Evolutionary conservation across 2,329 filamentous ascomycete species (phyloP).

Genomic region (Hypoxylon sp.): DNA sequence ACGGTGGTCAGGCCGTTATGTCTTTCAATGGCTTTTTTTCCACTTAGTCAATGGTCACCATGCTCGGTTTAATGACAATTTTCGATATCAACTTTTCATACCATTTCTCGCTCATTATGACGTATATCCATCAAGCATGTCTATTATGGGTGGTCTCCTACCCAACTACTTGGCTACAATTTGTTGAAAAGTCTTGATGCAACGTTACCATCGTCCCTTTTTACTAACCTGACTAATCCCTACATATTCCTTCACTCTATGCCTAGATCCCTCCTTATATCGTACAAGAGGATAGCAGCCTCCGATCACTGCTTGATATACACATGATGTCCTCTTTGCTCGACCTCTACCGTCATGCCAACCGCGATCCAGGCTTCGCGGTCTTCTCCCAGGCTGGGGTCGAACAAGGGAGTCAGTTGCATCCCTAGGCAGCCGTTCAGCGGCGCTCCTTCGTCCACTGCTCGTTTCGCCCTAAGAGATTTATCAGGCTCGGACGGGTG

Average conservation of each 20-base stretch:
- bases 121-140: constrained; percentile 3
- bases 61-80: constrained; percentile 28
- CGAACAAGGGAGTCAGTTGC: constrained; percentile 73
- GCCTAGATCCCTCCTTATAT: constrained; percentile 12
- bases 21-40: constrained; percentile 15
- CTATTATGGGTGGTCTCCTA: constrained; percentile 10
- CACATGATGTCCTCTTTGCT: constrained; percentile 63
- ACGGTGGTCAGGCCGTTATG: constrained; percentile 15
- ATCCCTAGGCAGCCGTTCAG: constrained; percentile 73
- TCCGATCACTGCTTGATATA: constrained; percentile 57
- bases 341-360: constrained; percentile 69
- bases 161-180: background rate
- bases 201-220: constrained; percentile 6
- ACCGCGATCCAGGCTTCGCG: constrained; percentile 65
- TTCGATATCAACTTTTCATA: constrained; percentile 5
- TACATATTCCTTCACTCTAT: background rate
- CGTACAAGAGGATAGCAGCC: constrained; percentile 1
- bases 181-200: constrained; percentile 1
- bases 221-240: background rate
- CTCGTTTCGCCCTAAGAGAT: constrained; percentile 70
- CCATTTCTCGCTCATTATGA: constrained; percentile 1
- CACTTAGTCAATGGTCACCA: constrained; percentile 12
- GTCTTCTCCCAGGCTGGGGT: constrained; percentile 52
- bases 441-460: constrained; percentile 73
- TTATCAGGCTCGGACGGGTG: constrained; percentile 71